A percentile compares a stretch with the other conserved stretches of the same genome.
Conservation (phyloP, 176 grass and related monocot species). For the Juncus effusus region DNA sequence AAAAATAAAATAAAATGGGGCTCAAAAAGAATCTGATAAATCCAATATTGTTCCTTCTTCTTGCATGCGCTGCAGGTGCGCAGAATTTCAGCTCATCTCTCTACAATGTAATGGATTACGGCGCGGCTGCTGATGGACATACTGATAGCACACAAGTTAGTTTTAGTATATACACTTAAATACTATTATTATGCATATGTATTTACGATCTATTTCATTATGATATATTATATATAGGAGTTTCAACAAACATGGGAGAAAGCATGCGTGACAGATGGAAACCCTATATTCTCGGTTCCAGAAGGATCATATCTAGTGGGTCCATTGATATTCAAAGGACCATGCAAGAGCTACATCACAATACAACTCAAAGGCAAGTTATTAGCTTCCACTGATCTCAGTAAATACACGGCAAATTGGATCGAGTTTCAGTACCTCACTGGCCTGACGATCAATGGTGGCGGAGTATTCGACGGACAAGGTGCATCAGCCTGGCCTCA, state of each 20-base stretch:
- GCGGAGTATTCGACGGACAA: slow-evolving; percentile 53
- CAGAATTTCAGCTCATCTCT: neutral
- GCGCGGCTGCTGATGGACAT: slow-evolving; percentile 50
- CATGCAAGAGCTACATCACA: slow-evolving; percentile 47
- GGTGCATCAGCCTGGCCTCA: slow-evolving; percentile 44
- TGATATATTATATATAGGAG: slow-evolving; percentile 9
- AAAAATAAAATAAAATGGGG: neutral
- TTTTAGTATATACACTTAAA: neutral
- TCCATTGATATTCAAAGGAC: slow-evolving; percentile 32
- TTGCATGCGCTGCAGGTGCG: neutral
- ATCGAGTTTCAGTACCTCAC: slow-evolving; percentile 44
- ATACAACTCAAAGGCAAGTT: slow-evolving; percentile 53
- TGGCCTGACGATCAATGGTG: slow-evolving; percentile 36
- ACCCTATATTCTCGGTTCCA: slow-evolving; percentile 42
- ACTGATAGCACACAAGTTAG: slow-evolving; percentile 38
- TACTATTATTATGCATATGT: neutral
- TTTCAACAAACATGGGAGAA: slow-evolving; percentile 48
- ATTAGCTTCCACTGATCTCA: slow-evolving; percentile 48
- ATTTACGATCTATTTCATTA: neutral
- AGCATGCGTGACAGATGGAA: slow-evolving; percentile 38
- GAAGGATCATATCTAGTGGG: slow-evolving; percentile 37
- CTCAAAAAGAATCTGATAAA: neutral
- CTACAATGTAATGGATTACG: slow-evolving; percentile 32
- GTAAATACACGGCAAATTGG: slow-evolving; percentile 42
- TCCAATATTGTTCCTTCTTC: slow-evolving; percentile 12